Conservation (phyloP, 257 asterid species). For the Leptodermis oblonga region DNA sequence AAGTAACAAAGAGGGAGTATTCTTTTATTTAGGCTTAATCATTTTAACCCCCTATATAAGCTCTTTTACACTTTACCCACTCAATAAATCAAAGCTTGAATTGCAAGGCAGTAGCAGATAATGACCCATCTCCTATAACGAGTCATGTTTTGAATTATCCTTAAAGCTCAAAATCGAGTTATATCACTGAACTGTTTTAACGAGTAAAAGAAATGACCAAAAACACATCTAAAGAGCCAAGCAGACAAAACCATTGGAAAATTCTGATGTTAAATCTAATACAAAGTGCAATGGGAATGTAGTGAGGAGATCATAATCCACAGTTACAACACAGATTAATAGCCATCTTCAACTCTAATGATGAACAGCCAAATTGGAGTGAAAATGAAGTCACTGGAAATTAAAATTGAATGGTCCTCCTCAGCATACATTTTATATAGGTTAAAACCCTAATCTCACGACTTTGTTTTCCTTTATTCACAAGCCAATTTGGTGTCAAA, state of each 20-base stretch:
- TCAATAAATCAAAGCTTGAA: too few species aligned
- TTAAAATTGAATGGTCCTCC: background rate
- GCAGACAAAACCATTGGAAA: too few species aligned
- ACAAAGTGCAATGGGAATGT: background rate
- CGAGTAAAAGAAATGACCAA: too few species aligned
- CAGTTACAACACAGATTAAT: background rate
- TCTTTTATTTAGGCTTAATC: too few species aligned
- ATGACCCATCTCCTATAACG: too few species aligned
- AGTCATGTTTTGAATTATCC: too few species aligned
- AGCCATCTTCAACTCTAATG: constrained; percentile 12
- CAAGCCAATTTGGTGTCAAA: constrained; percentile 93
- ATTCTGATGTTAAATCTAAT: background rate
- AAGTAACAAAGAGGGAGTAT: too few species aligned
- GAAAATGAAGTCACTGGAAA: constrained; percentile 12
- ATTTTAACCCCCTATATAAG: too few species aligned
- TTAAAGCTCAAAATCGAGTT: too few species aligned
- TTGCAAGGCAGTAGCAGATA: too few species aligned
- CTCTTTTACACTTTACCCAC: too few species aligned
- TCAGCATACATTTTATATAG: constrained; percentile 1
- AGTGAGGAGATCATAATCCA: background rate
- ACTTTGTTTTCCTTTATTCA: constrained; percentile 41
- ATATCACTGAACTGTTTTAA: too few species aligned
- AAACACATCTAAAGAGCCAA: background rate
- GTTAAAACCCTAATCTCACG: constrained; percentile 13
- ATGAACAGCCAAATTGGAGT: constrained; percentile 4